Base-by-base conservation (phyloP, 345 rosid species). In the Ceriops tagal region DNA sequence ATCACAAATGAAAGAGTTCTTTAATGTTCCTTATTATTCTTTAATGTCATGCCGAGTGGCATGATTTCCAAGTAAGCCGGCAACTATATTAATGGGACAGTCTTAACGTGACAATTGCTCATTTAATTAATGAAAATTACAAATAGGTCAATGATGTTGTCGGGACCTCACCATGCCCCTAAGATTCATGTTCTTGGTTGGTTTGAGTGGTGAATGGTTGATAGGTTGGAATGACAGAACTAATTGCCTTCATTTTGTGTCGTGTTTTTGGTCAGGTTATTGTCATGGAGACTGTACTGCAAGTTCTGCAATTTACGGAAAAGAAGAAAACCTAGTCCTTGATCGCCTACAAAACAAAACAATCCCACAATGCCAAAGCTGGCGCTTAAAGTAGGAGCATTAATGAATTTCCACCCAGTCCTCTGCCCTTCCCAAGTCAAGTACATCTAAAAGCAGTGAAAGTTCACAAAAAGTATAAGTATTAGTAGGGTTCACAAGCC, bases 231-330 rank as follows among this genome's bases (percentile, higher is more conserved):
- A 2, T 47, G 10, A 32, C 26, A 34, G 49, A 16, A 3, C 21
- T 57, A 39, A 55, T 37, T 16, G 51, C 31, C 37, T 58, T 61
- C 59, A 30, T 71, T 49, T 65, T 55, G 24, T 43, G 35, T 32
- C 28, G 26, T 67, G 22, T 66, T 65, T 8, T 67, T 34, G 34
- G 20, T 61, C 86, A 95, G 99, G 99, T 75, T 90, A 80, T 78
- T 92, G 97, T 81, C 99, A 92, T 43, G 77, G 79, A 77, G 85
- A 79, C 65, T 90, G 99, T 74, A 84, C 90, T 37, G 56, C 67
- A 68, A 83, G 78, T 58, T 81, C 90, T 67, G 79, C 57, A 53
- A 20, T 68, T 74, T 53, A 73, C 66, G 61, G 62, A 24, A 62
- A 78, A 77, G 65, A 80, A 65, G 59, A 78, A 61, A 61, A 78